These are phyloP conservation scores for Pyricularia sp. DNA, from an alignment of 2,329 filamentous ascomycete genomes.

Conservation along the genomic window DNA sequence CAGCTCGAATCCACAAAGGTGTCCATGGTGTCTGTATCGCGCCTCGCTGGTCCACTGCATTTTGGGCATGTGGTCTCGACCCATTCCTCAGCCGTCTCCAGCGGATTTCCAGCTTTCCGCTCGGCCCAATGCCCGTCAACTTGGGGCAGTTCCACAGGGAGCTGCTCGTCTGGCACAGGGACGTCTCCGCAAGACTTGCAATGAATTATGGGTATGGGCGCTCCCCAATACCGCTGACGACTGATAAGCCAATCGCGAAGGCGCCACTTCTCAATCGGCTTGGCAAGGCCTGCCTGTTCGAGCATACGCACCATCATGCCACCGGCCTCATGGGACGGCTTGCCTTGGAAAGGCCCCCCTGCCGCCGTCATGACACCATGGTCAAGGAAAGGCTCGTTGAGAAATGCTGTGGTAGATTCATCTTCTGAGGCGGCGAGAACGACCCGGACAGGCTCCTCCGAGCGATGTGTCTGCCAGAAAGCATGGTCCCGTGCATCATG, in stretches of 20 bases:
- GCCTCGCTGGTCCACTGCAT: slow-evolving; percentile 55
- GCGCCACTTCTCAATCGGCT: slow-evolving; percentile 59
- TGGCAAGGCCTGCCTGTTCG: slow-evolving; percentile 42
- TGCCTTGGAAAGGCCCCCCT: slow-evolving; percentile 51
- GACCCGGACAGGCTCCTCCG: slow-evolving; percentile 43
- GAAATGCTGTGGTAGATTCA: slow-evolving; percentile 28
- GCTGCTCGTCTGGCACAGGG: slow-evolving; percentile 60
- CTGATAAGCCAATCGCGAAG: slow-evolving; percentile 84
- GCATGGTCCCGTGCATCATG: slow-evolving; percentile 68
- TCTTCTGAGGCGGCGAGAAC: slow-evolving; percentile 45
- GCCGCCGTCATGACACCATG: slow-evolving; percentile 55
- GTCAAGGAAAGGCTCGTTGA: slow-evolving; percentile 44
- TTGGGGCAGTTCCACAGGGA: slow-evolving; percentile 64
- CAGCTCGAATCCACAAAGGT: slow-evolving; percentile 93
- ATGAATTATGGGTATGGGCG: slow-evolving; percentile 80
- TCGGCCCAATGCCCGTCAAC: slow-evolving; percentile 55
- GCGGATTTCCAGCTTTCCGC: slow-evolving; percentile 61
- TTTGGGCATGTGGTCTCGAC: slow-evolving; percentile 62
- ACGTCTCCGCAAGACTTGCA: slow-evolving; percentile 65
- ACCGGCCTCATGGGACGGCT: slow-evolving; percentile 49
- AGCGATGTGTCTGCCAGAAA: slow-evolving; percentile 65
- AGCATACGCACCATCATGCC: slow-evolving; percentile 45
- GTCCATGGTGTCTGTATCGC: slow-evolving; percentile 92
- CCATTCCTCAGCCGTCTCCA: slow-evolving; percentile 61
- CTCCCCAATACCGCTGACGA: slow-evolving; percentile 85